Percentiles rank a stretch among this genome's conserved stretches.
These are phyloP conservation scores for Candida argentea DNA, from an alignment of 805 yeast species.

Conservation along the genomic window DNA sequence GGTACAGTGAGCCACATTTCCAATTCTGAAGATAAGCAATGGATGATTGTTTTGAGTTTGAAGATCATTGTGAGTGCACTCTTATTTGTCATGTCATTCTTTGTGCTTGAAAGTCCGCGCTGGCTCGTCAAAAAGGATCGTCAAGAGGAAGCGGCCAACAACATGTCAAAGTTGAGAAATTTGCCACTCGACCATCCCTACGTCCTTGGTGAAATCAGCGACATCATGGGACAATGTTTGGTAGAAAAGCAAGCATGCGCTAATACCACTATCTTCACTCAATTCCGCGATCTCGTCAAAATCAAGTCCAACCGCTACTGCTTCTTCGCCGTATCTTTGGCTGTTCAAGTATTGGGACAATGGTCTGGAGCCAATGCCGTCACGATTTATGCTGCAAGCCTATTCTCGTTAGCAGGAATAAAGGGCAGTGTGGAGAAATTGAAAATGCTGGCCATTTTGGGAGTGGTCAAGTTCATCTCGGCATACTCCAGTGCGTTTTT, in stretches of 20 bases:
- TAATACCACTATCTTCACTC: conserved; percentile 6
- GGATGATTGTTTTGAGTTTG: conserved; percentile 43
- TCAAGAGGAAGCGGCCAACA: conserved; percentile 28
- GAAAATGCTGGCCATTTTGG: conserved; percentile 16
- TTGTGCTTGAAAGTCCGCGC: conserved; percentile 41
- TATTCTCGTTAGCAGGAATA: conserved; percentile 13
- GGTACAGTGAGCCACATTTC: conserved; percentile 40
- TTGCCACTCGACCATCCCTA: conserved; percentile 39
- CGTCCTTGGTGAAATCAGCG: conserved; percentile 39
- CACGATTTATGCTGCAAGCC: conserved; percentile 15
- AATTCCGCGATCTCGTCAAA: conserved; percentile 9
- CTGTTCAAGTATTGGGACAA: conserved; percentile 13
- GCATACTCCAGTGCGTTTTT: conserved; percentile 15
- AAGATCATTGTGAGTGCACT: conserved; percentile 41
- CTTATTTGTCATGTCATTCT: conserved; percentile 30
- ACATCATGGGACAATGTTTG: conserved; percentile 37
- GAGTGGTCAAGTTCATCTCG: conserved; percentile 14
- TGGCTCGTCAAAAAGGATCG: conserved; percentile 37
- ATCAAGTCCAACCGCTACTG: conserved; percentile 12
- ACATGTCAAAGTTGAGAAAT: conserved; percentile 33
- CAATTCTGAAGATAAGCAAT: conserved; percentile 26
- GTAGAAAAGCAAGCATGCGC: conserved; percentile 19
- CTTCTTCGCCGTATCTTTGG: conserved; percentile 11
- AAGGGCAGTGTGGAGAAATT: conserved; percentile 9
- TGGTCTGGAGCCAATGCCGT: conserved; percentile 18